phyloP scores from a whole-genome alignment of 208 protist genomes.

The Acanthamoeba healyi region DNA sequence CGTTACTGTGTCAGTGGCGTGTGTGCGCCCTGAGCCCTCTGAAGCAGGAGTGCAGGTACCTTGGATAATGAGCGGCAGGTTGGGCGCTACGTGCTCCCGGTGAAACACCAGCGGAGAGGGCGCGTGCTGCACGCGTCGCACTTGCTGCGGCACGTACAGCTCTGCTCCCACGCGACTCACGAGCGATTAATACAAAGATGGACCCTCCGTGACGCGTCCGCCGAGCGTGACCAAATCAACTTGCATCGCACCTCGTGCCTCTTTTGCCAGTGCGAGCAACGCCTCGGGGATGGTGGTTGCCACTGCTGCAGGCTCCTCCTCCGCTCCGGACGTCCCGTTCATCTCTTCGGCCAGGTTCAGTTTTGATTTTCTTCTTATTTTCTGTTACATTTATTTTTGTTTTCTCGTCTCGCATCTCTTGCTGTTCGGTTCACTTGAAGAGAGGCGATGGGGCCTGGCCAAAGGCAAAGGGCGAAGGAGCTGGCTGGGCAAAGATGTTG shows the following conservation, averaged over 20 bases:
- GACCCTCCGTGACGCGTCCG: too few relatives aligned
- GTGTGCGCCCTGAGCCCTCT: background rate
- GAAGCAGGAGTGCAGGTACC: slow-evolving; percentile 16
- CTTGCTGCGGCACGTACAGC: slow-evolving; percentile 57
- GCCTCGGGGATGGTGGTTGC: slow-evolving; percentile 10
- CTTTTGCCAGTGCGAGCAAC: slow-evolving; percentile 10
- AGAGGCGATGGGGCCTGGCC: background rate
- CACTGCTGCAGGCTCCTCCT: background rate
- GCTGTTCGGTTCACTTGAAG: background rate
- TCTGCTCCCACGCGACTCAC: background rate
- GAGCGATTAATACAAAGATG: background rate
- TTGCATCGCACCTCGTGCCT: slow-evolving; percentile 4
- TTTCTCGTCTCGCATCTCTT: background rate
- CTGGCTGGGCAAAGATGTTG: background rate
- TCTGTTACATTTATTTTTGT: too few relatives aligned
- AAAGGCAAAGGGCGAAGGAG: background rate
- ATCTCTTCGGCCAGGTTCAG: background rate
- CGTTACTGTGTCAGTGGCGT: background rate
- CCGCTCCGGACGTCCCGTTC: background rate
- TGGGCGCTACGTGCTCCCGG: slow-evolving; percentile 81
- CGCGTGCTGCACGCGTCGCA: slow-evolving; percentile 6
- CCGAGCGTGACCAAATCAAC: background rate
- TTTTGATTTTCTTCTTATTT: background rate
- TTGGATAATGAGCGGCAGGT: slow-evolving; percentile 81
- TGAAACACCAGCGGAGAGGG: slow-evolving; percentile 82